Evolutionary conservation across 1,284 basidiomycete genomes (phyloP).

Genomic region (Melanopsichium pennsylvanicum): DNA sequence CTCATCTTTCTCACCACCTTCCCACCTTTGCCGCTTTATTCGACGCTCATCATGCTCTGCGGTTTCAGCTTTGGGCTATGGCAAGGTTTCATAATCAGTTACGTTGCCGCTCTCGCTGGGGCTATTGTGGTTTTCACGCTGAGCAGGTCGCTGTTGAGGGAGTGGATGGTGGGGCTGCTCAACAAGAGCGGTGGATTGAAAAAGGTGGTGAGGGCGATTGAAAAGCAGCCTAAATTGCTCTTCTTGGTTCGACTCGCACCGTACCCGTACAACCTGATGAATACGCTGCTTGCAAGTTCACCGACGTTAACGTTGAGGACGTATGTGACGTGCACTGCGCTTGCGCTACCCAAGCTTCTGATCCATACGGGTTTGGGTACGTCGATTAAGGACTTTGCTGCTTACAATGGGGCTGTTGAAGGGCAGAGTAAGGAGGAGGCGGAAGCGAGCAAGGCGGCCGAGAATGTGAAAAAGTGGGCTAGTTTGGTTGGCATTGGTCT

Average conservation of each 20-base stretch:
- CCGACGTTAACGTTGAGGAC: slow-evolving; percentile 81
- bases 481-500: slow-evolving; percentile 76
- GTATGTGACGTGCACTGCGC: slow-evolving; percentile 79
- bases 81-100: slow-evolving; percentile 81
- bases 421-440: slow-evolving; percentile 49
- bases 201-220: slow-evolving; percentile 78
- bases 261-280: slow-evolving; percentile 79
- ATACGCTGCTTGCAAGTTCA: slow-evolving; percentile 83
- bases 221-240: slow-evolving; percentile 80
- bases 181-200: slow-evolving; percentile 68
- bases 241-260: slow-evolving; percentile 82
- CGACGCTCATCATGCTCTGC: slow-evolving; percentile 83
- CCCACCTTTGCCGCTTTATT: slow-evolving; percentile 82
- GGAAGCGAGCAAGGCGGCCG: slow-evolving; percentile 64
- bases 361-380: slow-evolving; percentile 83
- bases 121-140: slow-evolving; percentile 80
- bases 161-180: slow-evolving; percentile 76
- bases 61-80: slow-evolving; percentile 85
- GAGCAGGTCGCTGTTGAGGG: slow-evolving; percentile 76
- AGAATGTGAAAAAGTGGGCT: slow-evolving; percentile 73
- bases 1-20: slow-evolving; percentile 66
- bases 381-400: slow-evolving; percentile 81
- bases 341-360: slow-evolving; percentile 84
- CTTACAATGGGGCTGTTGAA: slow-evolving; percentile 69
- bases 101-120: slow-evolving; percentile 80